Conservation (phyloP, 768 basidiomycete genomes). For the Albatrellus ellisii region DNA sequence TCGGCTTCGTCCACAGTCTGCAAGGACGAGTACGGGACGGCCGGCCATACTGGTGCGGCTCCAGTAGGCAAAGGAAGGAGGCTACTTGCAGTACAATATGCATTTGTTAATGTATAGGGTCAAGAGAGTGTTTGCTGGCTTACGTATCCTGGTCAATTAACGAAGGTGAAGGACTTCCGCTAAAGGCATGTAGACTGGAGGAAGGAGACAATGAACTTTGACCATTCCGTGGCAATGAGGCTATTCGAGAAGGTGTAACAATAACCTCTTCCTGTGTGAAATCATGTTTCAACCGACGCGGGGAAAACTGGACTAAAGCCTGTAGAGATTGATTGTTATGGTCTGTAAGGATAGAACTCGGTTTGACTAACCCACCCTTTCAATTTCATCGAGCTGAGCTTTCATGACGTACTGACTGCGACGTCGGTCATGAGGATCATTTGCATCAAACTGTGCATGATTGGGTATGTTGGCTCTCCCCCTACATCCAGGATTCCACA, state of each 20-base stretch:
- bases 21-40: slow-evolving; percentile 30
- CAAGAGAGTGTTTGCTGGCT: too few relatives aligned
- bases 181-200: too few relatives aligned
- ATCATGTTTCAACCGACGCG: slow-evolving; percentile 24
- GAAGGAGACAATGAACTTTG: background rate
- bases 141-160: too few relatives aligned
- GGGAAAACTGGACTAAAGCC: slow-evolving; percentile 58
- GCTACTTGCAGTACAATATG: too few relatives aligned
- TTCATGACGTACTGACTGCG: slow-evolving; percentile 66
- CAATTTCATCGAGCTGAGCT: slow-evolving; percentile 68
- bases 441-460: slow-evolving; percentile 41
- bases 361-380: slow-evolving; percentile 38
- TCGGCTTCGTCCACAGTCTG: slow-evolving; percentile 11
- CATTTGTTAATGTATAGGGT: too few relatives aligned
- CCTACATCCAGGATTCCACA: background rate
- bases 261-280: slow-evolving; percentile 2
- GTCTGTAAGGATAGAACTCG: background rate
- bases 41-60: slow-evolving; percentile 24
- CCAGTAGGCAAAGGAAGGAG: too few relatives aligned
- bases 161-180: too few relatives aligned
- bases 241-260: slow-evolving; percentile 4
- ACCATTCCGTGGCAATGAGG: background rate
- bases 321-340: slow-evolving; percentile 14
- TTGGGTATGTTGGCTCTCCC: slow-evolving; percentile 21
- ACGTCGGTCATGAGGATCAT: slow-evolving; percentile 62